These are phyloP conservation scores for Paecilomyces sp. DNA, from an alignment of 2,329 filamentous ascomycete species.

Conservation along the genomic window DNA sequence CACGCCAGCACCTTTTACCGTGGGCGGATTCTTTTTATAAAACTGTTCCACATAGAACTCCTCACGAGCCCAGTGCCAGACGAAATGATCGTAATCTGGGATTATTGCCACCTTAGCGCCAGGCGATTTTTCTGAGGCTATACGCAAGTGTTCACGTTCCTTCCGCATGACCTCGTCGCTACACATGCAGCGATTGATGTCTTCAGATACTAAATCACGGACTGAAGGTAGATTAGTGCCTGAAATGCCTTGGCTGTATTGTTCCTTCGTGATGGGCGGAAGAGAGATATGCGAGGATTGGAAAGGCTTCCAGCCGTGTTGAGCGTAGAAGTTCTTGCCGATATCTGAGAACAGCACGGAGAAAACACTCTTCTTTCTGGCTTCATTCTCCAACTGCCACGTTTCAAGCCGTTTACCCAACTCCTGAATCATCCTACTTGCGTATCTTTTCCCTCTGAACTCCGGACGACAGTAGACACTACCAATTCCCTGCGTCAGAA, in stretches of 20 bases:
- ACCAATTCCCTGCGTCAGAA: constrained; percentile 62
- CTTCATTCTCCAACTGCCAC: constrained; percentile 43
- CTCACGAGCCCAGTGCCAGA: constrained; percentile 76
- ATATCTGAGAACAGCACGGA: constrained; percentile 83
- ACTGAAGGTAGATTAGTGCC: constrained; percentile 21
- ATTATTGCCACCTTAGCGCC: constrained; percentile 57
- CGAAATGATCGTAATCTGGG: constrained; percentile 60
- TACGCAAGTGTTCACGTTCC: constrained; percentile 58
- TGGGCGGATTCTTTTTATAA: constrained; percentile 41
- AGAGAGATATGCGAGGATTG: constrained; percentile 66
- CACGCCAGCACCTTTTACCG: constrained; percentile 64
- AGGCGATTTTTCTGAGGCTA: constrained; percentile 31
- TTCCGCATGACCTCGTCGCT: constrained; percentile 56
- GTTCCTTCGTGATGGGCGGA: constrained; percentile 29
- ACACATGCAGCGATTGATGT: constrained; percentile 40
- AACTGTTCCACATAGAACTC: constrained; percentile 65
- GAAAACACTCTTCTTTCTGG: constrained; percentile 47
- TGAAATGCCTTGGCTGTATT: constrained; percentile 9
- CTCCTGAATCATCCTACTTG: constrained; percentile 65
- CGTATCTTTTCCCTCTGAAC: constrained; percentile 67
- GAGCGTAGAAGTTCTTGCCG: constrained; percentile 73
- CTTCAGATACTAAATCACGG: constrained; percentile 23
- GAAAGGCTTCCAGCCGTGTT: constrained; percentile 69
- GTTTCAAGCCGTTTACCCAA: constrained; percentile 49
- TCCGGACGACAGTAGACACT: constrained; percentile 69